phyloP scores from a whole-genome alignment of 495 filamentous ascomycete species.

The Glonium stellatum region DNA sequence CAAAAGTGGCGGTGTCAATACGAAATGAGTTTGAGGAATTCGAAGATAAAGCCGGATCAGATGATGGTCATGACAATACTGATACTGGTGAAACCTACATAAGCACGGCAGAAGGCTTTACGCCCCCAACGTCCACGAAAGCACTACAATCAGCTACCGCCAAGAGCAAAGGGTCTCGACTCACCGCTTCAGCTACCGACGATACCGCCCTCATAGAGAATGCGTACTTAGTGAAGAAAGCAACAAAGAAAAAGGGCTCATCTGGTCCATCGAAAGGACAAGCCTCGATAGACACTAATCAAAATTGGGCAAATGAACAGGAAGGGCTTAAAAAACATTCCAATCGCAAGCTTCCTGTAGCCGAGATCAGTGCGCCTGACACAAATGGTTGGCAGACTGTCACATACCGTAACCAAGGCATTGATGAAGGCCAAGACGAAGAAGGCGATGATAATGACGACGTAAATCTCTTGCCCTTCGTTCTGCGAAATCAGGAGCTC shows the following conservation, averaged over 20 bases:
- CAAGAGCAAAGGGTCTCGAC: not conserved
- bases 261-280: conserved; percentile 8
- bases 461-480: conserved; percentile 42
- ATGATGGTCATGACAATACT: conserved; percentile 41
- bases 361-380: conserved; percentile 21
- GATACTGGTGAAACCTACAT: conserved; percentile 32
- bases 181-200: not conserved
- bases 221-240: not conserved
- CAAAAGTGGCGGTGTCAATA: not conserved
- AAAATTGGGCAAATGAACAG: not conserved
- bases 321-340: conserved; percentile 9
- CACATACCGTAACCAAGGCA: conserved; percentile 18
- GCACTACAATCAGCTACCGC: not conserved
- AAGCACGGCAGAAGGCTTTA: not conserved
- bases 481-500: conserved; percentile 71
- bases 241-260: not conserved
- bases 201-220: not conserved
- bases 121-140: not conserved
- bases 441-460: conserved; percentile 51
- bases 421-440: conserved; percentile 35
- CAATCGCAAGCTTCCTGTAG: conserved; percentile 12
- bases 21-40: conserved; percentile 44
- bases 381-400: conserved; percentile 35
- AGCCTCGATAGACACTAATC: not conserved
- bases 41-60: conserved; percentile 52